Conservation (phyloP, 1,139 yeast genomes). For the Pichia sp. region DNA sequence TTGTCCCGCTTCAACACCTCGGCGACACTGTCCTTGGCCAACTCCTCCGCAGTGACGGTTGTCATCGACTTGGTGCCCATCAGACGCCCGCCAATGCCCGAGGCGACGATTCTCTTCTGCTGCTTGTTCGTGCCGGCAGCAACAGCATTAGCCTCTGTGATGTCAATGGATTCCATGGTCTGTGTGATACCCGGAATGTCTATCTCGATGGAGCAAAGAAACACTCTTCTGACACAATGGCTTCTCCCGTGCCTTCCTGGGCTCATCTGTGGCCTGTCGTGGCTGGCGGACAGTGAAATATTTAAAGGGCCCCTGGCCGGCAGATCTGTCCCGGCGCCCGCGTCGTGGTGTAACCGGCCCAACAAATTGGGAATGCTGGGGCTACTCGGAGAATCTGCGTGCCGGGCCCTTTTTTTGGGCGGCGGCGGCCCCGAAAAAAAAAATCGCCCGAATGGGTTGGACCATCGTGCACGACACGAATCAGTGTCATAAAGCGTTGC, state of each 20-base stretch:
- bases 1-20: conserved; percentile 53
- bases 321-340: neutral
- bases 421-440: neutral
- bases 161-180: conserved; percentile 35
- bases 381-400: neutral
- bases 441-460: neutral
- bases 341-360: conserved; percentile 1
- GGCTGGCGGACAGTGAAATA: neutral
- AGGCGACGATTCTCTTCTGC: conserved; percentile 65
- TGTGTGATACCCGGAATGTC: neutral
- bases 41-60: conserved; percentile 58
- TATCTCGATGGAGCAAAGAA: neutral
- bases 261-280: neutral
- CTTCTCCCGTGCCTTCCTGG: too few species aligned
- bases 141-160: conserved; percentile 73
- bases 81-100: conserved; percentile 70
- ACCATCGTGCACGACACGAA: too few species aligned
- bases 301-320: neutral
- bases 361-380: conserved; percentile 1
- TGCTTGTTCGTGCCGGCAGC: conserved; percentile 84
- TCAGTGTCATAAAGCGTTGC: too few species aligned
- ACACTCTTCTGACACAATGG: too few species aligned
- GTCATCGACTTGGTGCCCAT: conserved; percentile 79
- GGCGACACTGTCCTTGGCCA: conserved; percentile 50
- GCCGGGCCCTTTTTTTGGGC: neutral